Evolutionary conservation across 805 yeast species (phyloP).

Genomic region (Lipomyces kockii): DNA sequence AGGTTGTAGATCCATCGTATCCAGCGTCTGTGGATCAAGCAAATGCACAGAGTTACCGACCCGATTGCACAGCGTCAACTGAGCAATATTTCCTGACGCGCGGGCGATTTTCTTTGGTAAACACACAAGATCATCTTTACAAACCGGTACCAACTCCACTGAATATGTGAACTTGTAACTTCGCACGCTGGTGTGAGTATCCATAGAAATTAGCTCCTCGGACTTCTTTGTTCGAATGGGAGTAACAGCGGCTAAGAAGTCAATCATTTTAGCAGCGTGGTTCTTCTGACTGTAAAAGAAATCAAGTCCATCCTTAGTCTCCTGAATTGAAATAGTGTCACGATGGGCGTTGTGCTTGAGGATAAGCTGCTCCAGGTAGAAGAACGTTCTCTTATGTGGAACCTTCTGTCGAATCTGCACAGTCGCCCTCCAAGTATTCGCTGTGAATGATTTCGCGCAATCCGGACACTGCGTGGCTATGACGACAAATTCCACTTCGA

Average conservation of each 20-base stretch:
- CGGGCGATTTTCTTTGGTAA: constrained; percentile 86
- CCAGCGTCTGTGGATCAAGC: constrained; percentile 80
- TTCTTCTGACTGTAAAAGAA: constrained; percentile 86
- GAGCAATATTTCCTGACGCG: constrained; percentile 78
- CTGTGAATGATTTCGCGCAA: constrained; percentile 96
- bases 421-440: constrained; percentile 97
- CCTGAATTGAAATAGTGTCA: constrained; percentile 91
- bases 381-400: constrained; percentile 92
- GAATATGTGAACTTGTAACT: constrained; percentile 90
- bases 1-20: constrained; percentile 74
- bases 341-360: constrained; percentile 90
- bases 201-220: constrained; percentile 88
- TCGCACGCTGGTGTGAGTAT: constrained; percentile 87
- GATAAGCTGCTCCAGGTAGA: constrained; percentile 93
- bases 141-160: constrained; percentile 92
- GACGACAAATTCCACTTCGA: constrained; percentile 92
- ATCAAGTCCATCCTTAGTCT: constrained; percentile 91
- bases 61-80: constrained; percentile 82
- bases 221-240: constrained; percentile 84
- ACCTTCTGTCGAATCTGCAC: constrained; percentile 98
- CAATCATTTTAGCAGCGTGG: constrained; percentile 93
- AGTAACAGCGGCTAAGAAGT: constrained; percentile 80
- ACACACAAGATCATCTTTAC: constrained; percentile 94
- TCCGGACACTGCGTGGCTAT: constrained; percentile 97
- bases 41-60: constrained; percentile 83